A percentile compares a stretch with the other conserved stretches of the same genome.
phyloP scores from a whole-genome alignment of 129 eudicot species.

The Glebionis coronaria region DNA sequence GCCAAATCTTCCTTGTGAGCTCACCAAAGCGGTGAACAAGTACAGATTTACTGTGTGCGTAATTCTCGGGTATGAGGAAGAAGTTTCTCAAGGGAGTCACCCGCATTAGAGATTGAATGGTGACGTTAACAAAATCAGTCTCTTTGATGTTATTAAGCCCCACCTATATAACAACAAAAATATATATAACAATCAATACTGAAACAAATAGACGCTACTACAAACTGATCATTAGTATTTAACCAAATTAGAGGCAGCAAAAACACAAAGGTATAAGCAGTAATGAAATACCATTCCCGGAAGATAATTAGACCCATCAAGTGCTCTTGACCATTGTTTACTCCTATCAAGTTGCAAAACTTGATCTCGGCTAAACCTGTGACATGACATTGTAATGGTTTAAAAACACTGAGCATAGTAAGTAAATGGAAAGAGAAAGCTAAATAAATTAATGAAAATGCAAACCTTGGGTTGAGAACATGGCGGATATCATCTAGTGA shows the following conservation, averaged over 20 bases:
- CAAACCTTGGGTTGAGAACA: slow-evolving; percentile 88
- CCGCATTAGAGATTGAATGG: slow-evolving; percentile 89
- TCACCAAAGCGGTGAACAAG: slow-evolving; percentile 97
- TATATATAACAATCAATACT: slow-evolving; percentile 12
- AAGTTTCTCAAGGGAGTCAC: slow-evolving; percentile 97
- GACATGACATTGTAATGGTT: slow-evolving; percentile 19
- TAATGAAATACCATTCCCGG: slow-evolving; percentile 82
- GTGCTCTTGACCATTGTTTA: slow-evolving; percentile 96
- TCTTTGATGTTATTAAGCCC: slow-evolving; percentile 92
- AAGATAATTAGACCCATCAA: slow-evolving; percentile 98
- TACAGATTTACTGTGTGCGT: slow-evolving; percentile 67
- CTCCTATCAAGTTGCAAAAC: slow-evolving; percentile 73
- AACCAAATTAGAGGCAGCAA: slow-evolving; percentile 11
- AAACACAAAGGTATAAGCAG: background rate
- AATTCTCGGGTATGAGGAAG: slow-evolving; percentile 88
- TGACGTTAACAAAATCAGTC: slow-evolving; percentile 93
- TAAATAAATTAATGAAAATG: background rate
- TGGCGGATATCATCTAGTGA: slow-evolving; percentile 91
- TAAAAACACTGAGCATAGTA: slow-evolving; percentile 1
- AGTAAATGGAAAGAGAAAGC: background rate
- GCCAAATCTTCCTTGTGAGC: slow-evolving; percentile 98
- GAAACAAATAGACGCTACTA: background rate
- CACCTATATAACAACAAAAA: slow-evolving; percentile 48
- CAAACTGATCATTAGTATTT: background rate
- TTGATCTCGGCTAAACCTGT: slow-evolving; percentile 73